Evolutionary conservation across 2,329 filamentous ascomycete genomes (phyloP).

Genomic region (Furcasterigmium furcatum): DNA sequence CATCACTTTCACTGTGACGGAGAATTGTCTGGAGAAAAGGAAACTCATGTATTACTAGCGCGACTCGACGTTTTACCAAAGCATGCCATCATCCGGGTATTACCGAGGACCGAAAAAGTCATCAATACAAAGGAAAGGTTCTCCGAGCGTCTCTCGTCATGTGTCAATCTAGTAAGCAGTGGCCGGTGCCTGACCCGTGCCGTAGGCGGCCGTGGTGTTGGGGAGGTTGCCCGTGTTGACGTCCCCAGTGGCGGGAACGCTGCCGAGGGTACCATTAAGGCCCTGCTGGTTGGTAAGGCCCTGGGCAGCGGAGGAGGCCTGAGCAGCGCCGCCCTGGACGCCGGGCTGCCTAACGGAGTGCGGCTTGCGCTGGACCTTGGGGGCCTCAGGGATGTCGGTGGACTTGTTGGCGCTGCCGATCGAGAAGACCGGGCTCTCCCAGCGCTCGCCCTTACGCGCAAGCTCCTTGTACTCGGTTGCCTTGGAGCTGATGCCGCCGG

Average conservation of each 20-base stretch:
- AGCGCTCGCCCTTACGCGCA: constrained; percentile 82
- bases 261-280: background rate
- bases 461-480: constrained; percentile 91
- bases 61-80: background rate
- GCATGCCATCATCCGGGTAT: constrained; percentile 2
- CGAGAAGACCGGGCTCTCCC: constrained; percentile 92
- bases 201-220: background rate
- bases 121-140: background rate
- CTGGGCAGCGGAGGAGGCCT: background rate
- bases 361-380: constrained; percentile 46
- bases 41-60: background rate
- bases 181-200: background rate
- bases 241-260: background rate
- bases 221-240: background rate
- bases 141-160: background rate
- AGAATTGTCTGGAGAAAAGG: too few relatives aligned
- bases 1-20: too few relatives aligned
- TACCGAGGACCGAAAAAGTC: background rate
- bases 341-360: constrained; percentile 16
- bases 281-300: constrained; percentile 1
- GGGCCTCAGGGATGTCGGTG: constrained; percentile 63
- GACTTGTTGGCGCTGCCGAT: constrained; percentile 77
- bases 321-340: background rate
- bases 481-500: constrained; percentile 87
- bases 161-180: background rate